A percentile compares a stretch with the other conserved stretches of the same genome.
Conservation (phyloP, 2,329 filamentous ascomycete genomes). For the Aotearoamyces nothofagi region DNA sequence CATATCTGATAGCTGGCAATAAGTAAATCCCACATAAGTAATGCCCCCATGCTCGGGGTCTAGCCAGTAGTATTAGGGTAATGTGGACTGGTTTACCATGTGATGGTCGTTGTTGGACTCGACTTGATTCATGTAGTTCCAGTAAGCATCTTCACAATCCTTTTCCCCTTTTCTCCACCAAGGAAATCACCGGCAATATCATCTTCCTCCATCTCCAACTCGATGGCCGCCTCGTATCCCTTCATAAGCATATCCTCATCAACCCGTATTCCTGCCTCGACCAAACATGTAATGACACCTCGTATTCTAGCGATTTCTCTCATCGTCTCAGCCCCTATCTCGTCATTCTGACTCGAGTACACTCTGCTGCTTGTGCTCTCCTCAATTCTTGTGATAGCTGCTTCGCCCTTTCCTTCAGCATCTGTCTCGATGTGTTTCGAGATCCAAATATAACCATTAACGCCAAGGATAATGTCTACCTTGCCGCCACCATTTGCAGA, state of each 20-base stretch:
- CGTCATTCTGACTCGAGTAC: slow-evolving; percentile 91
- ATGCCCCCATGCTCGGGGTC: too few species aligned
- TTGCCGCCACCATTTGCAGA: slow-evolving; percentile 38
- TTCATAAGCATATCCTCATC: slow-evolving; percentile 79
- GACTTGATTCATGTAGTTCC: neutral
- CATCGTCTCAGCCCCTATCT: slow-evolving; percentile 61
- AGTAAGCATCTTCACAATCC: slow-evolving; percentile 15
- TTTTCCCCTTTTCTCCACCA: slow-evolving; percentile 38
- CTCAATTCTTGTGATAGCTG: slow-evolving; percentile 69
- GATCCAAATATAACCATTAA: slow-evolving; percentile 97
- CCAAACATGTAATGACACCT: slow-evolving; percentile 67
- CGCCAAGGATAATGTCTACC: slow-evolving; percentile 78
- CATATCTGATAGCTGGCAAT: too few species aligned
- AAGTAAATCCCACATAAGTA: too few species aligned
- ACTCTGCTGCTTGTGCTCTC: slow-evolving; percentile 74
- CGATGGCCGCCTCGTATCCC: slow-evolving; percentile 70
- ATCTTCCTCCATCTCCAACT: slow-evolving; percentile 46
- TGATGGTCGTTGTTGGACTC: too few species aligned
- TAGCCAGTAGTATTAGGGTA: too few species aligned
- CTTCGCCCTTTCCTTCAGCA: slow-evolving; percentile 25
- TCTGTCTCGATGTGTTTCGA: slow-evolving; percentile 63
- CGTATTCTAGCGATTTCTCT: slow-evolving; percentile 76
- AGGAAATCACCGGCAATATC: slow-evolving; percentile 42
- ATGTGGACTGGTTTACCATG: too few species aligned
- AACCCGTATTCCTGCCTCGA: slow-evolving; percentile 68